Conservation (phyloP, 805 yeast species). For the Maudiozyma barnettii region DNA sequence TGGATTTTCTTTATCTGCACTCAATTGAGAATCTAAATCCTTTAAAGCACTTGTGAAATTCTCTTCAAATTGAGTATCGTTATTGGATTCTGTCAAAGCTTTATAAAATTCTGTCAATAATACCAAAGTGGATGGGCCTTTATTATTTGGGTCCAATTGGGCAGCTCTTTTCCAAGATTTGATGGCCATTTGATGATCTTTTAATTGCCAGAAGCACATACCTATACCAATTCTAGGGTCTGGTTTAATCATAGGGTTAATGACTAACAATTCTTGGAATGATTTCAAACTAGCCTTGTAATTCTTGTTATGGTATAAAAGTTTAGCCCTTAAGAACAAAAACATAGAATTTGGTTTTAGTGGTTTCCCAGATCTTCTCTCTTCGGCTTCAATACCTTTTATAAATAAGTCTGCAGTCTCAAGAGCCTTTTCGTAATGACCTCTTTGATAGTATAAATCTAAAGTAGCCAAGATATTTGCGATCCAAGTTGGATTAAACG, state of each 20-base stretch:
- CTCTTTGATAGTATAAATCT: conserved; percentile 47
- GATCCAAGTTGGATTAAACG: conserved; percentile 37
- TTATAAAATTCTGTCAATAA: conserved; percentile 61
- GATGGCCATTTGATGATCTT: conserved; percentile 66
- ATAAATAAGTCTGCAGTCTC: conserved; percentile 56
- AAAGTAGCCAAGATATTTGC: conserved; percentile 59
- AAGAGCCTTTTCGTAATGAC: conserved; percentile 61
- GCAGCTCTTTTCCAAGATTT: conserved; percentile 75
- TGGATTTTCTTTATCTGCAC: conserved; percentile 41
- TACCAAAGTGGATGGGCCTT: conserved; percentile 55
- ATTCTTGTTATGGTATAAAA: conserved; percentile 61
- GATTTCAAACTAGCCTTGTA: conserved; percentile 65
- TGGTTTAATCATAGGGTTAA: conserved; percentile 71
- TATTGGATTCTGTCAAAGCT: conserved; percentile 40
- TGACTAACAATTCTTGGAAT: conserved; percentile 72
- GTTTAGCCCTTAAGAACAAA: conserved; percentile 73
- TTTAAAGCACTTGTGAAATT: conserved; percentile 52
- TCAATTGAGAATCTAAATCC: conserved; percentile 31
- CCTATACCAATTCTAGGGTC: conserved; percentile 96
- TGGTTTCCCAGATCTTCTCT: conserved; percentile 28
- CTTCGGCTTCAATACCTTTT: conserved; percentile 31
- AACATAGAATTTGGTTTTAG: conserved; percentile 65
- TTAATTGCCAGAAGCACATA: conserved; percentile 82
- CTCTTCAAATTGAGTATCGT: conserved; percentile 46
- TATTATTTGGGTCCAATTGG: conserved; percentile 51